Evolutionary conservation across 1,139 yeast species (phyloP).

Genomic region (Kodamaea sp.): DNA sequence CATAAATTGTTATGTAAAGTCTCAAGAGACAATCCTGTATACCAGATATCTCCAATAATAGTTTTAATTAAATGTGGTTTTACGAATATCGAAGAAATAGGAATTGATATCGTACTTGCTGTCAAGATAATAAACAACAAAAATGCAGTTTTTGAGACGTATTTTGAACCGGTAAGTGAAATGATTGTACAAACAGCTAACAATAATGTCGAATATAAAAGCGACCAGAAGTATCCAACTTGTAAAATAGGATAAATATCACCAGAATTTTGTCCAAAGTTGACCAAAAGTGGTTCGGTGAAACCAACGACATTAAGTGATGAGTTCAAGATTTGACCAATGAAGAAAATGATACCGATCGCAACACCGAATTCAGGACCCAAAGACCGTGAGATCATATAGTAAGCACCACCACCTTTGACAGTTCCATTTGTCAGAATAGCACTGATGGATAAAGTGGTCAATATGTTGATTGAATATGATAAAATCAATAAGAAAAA

Average conservation of each 20-base stretch:
- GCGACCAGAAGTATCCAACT: conserved; percentile 54
- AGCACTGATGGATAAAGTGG: conserved; percentile 72
- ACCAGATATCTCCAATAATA: conserved; percentile 46
- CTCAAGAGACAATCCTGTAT: conserved; percentile 70
- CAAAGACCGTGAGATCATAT: conserved; percentile 73
- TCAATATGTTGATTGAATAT: conserved; percentile 60
- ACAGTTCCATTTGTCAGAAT: conserved; percentile 82
- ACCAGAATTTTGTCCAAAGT: conserved; percentile 59
- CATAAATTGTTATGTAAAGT: conserved; percentile 63
- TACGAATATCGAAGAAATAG: conserved; percentile 67
- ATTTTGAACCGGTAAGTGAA: conserved; percentile 76
- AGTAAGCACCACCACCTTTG: conserved; percentile 81
- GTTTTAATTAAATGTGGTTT: conserved; percentile 51
- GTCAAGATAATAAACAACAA: conserved; percentile 66
- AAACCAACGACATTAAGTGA: conserved; percentile 79
- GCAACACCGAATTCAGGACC: conserved; percentile 88
- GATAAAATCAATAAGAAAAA: conserved; percentile 55
- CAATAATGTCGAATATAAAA: conserved; percentile 62
- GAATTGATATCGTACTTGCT: conserved; percentile 75
- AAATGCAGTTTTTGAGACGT: conserved; percentile 83
- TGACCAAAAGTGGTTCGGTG: conserved; percentile 67
- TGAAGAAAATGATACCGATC: conserved; percentile 70
- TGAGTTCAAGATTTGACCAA: conserved; percentile 73
- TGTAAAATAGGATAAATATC: conserved; percentile 47
- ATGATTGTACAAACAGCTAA: conserved; percentile 70